Evolutionary conservation across 257 asterid genomes (phyloP).

Genomic region (Leonotis leonurus): DNA sequence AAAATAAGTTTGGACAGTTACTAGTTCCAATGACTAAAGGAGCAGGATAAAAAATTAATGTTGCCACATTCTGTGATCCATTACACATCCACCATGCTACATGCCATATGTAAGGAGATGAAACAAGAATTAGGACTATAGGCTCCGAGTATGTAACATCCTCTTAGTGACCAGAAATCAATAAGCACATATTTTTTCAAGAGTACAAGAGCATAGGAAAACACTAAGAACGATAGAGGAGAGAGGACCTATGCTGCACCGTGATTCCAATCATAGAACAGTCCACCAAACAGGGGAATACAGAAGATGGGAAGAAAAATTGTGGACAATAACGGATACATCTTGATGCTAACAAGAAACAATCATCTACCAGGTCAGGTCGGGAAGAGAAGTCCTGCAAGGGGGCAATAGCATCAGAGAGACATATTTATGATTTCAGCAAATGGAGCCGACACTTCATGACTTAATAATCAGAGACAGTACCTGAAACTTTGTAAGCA

Average conservation of each 20-base stretch:
- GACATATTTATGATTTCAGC: not conserved
- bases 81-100: not conserved
- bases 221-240: slow-evolving; percentile 24
- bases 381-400: slow-evolving; percentile 70
- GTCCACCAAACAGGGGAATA: slow-evolving; percentile 83
- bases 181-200: not conserved
- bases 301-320: slow-evolving; percentile 68
- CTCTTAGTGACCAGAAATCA: not conserved
- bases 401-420: slow-evolving; percentile 17
- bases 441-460: slow-evolving; percentile 9
- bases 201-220: not conserved
- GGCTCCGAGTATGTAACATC: not conserved
- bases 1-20: not conserved
- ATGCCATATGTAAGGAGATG: not conserved
- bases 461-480: slow-evolving; percentile 7
- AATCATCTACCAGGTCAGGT: slow-evolving; percentile 95
- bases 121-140: not conserved
- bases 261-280: slow-evolving; percentile 87
- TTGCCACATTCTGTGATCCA: not conserved
- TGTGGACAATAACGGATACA: slow-evolving; percentile 99
- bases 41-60: not conserved
- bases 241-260: slow-evolving; percentile 80
- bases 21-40: not conserved
- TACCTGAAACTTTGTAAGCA: slow-evolving; percentile 73
- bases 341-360: slow-evolving; percentile 93